phyloP scores from a whole-genome alignment of 169 alveolate genomes.

The Babesia gibsoni region DNA sequence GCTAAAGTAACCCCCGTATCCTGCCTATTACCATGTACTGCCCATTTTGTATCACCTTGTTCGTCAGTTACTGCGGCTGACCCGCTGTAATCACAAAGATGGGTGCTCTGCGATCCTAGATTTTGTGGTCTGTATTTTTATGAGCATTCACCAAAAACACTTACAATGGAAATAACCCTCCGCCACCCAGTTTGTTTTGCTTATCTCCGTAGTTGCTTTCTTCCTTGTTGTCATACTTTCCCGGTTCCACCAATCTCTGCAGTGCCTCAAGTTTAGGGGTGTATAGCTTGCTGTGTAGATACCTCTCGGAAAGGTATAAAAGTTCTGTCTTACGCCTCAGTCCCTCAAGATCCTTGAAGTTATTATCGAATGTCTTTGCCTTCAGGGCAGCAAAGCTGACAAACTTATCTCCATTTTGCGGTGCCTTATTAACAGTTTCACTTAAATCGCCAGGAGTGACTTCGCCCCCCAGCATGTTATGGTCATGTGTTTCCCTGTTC shows the following conservation, averaged over 20 bases:
- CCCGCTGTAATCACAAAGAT: too few species aligned
- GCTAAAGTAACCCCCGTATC: too few species aligned
- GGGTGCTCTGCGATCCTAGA: too few species aligned
- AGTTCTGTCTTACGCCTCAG: conserved; percentile 46
- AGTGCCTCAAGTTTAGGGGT: conserved; percentile 59
- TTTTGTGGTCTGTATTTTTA: too few species aligned
- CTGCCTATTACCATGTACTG: too few species aligned
- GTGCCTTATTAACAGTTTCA: too few species aligned
- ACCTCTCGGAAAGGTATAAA: conserved; percentile 39
- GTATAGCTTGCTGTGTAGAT: conserved; percentile 46
- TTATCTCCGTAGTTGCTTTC: background rate
- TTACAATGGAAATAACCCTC: too few species aligned
- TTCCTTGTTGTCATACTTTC: background rate
- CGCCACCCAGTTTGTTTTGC: too few species aligned
- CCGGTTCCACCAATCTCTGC: conserved; percentile 59
- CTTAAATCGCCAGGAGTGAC: background rate
- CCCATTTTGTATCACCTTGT: too few species aligned
- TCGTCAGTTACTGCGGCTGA: too few species aligned
- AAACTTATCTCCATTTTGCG: conserved; percentile 12
- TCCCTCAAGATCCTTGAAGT: conserved; percentile 48
- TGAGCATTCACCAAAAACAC: too few species aligned
- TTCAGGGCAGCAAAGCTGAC: conserved; percentile 47
- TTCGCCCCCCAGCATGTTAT: background rate
- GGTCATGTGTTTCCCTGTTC: background rate
- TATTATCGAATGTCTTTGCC: conserved; percentile 56